These are phyloP conservation scores for Diaporthe vaccinii DNA, from an alignment of 2,329 filamentous ascomycete genomes.

Conservation along the genomic window DNA sequence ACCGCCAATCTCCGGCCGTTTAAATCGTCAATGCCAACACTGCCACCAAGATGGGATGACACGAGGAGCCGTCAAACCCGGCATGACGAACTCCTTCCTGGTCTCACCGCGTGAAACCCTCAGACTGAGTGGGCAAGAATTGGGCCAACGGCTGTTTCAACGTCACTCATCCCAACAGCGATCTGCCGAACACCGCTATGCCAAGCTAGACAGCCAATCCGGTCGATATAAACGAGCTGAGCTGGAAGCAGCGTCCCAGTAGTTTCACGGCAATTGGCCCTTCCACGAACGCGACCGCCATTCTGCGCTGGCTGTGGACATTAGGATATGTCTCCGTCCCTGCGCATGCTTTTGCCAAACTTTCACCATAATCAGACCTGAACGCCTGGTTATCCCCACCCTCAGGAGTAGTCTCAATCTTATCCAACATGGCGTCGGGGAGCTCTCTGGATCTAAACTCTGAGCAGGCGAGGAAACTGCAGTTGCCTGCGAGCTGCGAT, in stretches of 20 bases:
- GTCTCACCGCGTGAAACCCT: slow-evolving; percentile 23
- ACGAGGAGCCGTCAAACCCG: background rate
- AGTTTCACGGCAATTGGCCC: background rate
- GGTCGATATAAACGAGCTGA: slow-evolving; percentile 3
- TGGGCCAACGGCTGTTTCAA: slow-evolving; percentile 4
- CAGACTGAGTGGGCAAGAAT: background rate
- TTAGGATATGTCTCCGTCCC: background rate
- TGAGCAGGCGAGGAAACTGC: slow-evolving; percentile 57
- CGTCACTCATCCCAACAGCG: slow-evolving; percentile 11
- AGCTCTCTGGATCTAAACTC: slow-evolving; percentile 44
- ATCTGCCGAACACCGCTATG: slow-evolving; percentile 15
- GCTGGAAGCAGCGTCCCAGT: background rate
- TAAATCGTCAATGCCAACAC: slow-evolving; percentile 3
- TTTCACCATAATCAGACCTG: background rate
- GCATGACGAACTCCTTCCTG: background rate
- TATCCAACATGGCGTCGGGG: slow-evolving; percentile 45
- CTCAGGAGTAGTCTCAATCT: slow-evolving; percentile 12
- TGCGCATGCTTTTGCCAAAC: background rate
- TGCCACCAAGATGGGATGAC: slow-evolving; percentile 18
- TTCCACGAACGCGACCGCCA: background rate
- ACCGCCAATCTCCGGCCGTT: slow-evolving; percentile 19
- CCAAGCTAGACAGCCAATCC: slow-evolving; percentile 20
- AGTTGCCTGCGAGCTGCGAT: slow-evolving; percentile 87
- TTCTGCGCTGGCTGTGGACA: slow-evolving; percentile 1
- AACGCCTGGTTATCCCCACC: background rate